Base-by-base conservation (phyloP, 1,284 basidiomycete species). In the Bjerkandera adusta region DNA sequence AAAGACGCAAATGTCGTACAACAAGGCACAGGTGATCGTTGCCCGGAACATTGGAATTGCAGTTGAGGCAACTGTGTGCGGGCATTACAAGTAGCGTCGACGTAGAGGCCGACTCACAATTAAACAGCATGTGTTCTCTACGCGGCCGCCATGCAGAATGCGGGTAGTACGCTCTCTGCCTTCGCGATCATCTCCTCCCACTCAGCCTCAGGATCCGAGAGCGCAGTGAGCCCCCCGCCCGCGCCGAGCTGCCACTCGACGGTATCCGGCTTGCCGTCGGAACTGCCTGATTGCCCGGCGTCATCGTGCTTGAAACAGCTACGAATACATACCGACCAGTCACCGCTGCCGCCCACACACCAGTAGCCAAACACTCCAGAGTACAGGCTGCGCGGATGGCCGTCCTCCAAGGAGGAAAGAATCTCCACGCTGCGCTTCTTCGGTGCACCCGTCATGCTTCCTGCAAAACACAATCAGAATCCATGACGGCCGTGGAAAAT, bases 371-470 rank as follows among this genome's bases (percentile, higher is more conserved):
- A 85, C 5, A 92, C 88, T 29, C 92, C 93, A n/a, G 95, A 97
- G 64, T 99, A 99, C 21, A 95, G 73, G 18, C 85, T 80, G 26
- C 95, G 77, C 39, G 83, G 74, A 37, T 73, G 63, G 39, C 75
- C 75, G 64, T 98, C 95, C 5, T 98, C 96, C 4, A 97, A 76
- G 1, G 72, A 74, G 56, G 93, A 89, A 1, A 99, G 75, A 25
- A 98, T 85, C 65, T 96, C 89, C 1, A 97, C 88, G 42, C 89
- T 92, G 15, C 95, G 85, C 54, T 95, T 85, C 69, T 98, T 98
- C 0, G 95, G 96, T 1, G 96, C 96, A 15, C 96, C 95, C 0
- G 96, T 98, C 95, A 99, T 99, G 54, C 92, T 95, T 1, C 93
- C 92, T 86, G 59, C 48, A 41, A 47, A 43, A 39, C n/a, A 27